Base-by-base conservation (phyloP, 371 early-diverging fungal species). In the Capniomyces stellatus region DNA sequence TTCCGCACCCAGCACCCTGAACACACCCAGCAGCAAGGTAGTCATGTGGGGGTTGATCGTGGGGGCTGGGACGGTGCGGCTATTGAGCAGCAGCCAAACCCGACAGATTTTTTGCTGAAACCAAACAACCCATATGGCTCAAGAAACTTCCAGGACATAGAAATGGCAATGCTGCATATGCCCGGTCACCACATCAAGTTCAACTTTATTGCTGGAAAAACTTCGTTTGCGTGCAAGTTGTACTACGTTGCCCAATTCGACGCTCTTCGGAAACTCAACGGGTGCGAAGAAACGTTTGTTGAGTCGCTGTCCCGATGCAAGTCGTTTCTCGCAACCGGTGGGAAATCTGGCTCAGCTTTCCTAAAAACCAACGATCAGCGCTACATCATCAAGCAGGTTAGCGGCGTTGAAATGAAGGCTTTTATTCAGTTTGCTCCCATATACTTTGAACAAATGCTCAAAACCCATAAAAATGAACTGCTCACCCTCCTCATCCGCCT, bases 201-300 rank as follows among this genome's bases (percentile, higher is more conserved):
- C 73, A 82, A 81, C 30, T 85, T 89, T 48, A 60, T 75, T 35
- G 85, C 85, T 49, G 91, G 85, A 0, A 72, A 79, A 3, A 79
- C 85, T 0, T 76, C 73, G 56, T 72, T 90, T 46, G 71, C 75
- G 46, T 93, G 94, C 76, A 85, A 83, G 54, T 81, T 92, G 15
- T 93, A 82, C 58, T 95, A 80, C 65, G 88, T 89, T 13, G 87
- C 89, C 54, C 89, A 93, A 59, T 95, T 95, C 64, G 89, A 91
- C 57, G 82, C 82, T 1, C 66, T 95, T 44, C 73, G 96, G 21
- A 75, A 81, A 24, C 77, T 81, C 51, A 87, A 88, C 57, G 84
- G 82, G 13, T 82, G 87, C 53, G 87, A 85, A 30, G 81, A 77
- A 50, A 74, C 73, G n/a, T 93, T 77, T 64, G 75, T 90, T 29